Evolutionary conservation across 306 rosid species (phyloP).

Genomic region (Vigna nakashimae): DNA sequence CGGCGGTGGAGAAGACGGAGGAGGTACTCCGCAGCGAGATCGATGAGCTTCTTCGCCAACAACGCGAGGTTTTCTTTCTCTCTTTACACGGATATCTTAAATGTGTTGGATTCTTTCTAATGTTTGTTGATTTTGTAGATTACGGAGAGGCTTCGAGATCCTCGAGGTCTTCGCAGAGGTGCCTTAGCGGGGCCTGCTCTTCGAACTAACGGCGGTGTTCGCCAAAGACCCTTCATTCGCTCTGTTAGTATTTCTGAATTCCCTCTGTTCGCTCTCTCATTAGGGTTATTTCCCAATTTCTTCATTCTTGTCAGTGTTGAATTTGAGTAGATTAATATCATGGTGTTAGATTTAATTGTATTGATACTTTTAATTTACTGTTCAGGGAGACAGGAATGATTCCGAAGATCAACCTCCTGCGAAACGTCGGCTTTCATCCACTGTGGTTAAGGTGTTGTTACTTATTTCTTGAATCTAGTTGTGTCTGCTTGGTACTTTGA

Average conservation of each 20-base stretch:
- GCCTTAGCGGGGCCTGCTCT: constrained; percentile 60
- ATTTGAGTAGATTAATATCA: background rate
- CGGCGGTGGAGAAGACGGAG: constrained; percentile 80
- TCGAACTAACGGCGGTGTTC: constrained; percentile 73
- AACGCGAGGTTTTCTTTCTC: constrained; percentile 72
- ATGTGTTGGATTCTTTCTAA: background rate
- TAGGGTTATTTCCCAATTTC: constrained; percentile 36
- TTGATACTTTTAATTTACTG: background rate
- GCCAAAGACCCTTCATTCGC: constrained; percentile 74
- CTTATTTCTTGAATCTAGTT: background rate
- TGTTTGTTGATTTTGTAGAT: constrained; percentile 53
- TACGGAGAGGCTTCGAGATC: constrained; percentile 95
- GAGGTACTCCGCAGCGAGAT: constrained; percentile 89
- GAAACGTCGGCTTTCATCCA: constrained; percentile 82
- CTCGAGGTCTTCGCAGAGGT: constrained; percentile 90
- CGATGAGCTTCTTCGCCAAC: constrained; percentile 95
- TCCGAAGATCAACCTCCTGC: constrained; percentile 79
- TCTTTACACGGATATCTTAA: background rate
- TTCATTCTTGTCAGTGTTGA: background rate
- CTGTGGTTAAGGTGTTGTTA: constrained; percentile 80
- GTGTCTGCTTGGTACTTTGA: background rate
- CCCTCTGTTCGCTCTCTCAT: too few species aligned
- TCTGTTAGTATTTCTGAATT: constrained; percentile 48
- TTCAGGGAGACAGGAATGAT: constrained; percentile 70
- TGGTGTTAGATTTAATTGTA: background rate